Base-by-base conservation (phyloP, 2,329 filamentous ascomycete genomes). In the Botrytis aclada region DNA sequence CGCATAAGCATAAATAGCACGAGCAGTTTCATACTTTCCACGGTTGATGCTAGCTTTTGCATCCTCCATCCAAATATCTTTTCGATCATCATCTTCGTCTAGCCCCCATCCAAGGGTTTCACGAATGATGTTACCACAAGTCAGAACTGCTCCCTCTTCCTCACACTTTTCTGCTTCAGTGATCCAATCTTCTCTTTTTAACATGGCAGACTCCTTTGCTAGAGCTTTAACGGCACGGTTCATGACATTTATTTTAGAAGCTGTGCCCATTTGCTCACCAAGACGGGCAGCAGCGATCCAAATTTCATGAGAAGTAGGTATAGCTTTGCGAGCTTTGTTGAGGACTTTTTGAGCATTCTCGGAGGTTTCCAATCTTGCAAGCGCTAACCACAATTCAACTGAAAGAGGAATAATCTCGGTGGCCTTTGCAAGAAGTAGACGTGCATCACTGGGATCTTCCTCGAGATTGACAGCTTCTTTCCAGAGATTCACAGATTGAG, bases 121-220 rank as follows among this genome's bases (percentile, higher is more conserved):
- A 64, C 92, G 90, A 76, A 99, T 92, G 76, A 99, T 98, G 65
- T 93, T 92, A 75, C 91, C 91, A 80, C 95, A 97, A 0, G 96
- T 98, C 60, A 95, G 85, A 18, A 93, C 86, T 25, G 95, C 94
- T 10, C 94, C 95, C 81, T 98, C 96, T 73, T 93, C 92, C 82
- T 99, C 96, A 80, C 95, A 98, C 76, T 93, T 93, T 82, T 99
- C 96, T 0, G 96, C 97, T 82, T 98, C 94, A 8, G 89, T 87
- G 70, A 99, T 97, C 96, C 96, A 99, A 77, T 98, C 95, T 81
- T 99, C 96, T 58, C 97, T 91, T 82, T 97, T 97, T 56, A 96
- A 89, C 97, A 99, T 99, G 18, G 96, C 95, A 41, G 93, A 95
- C 80, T 97, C 94, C 79, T 94, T 94, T 54, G 91, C 94, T 45